Conservation (phyloP, 2,329 filamentous ascomycete genomes). For the Pyrenophora tritici-repentis region DNA sequence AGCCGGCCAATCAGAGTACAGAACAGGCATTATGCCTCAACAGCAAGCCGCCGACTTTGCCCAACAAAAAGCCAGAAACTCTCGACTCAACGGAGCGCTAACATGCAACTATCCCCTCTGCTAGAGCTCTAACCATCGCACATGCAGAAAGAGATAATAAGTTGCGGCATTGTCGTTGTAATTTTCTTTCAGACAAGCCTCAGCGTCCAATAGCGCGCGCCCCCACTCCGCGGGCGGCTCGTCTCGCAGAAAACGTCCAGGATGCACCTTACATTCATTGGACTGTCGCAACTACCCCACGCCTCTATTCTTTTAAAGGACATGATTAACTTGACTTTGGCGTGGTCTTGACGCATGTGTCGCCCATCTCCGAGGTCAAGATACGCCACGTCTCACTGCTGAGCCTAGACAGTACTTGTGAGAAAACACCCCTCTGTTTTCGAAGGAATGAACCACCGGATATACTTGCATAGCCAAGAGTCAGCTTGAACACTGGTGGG, state of each 20-base stretch:
- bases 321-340: no score
- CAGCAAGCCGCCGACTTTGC: slow-evolving; percentile 35
- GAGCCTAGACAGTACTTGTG: no score
- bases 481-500: no score
- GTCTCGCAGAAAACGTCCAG: slow-evolving; percentile 21
- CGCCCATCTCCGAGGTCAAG: no score
- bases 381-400: no score
- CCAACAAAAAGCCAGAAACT: slow-evolving; percentile 27
- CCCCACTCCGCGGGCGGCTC: slow-evolving; percentile 21
- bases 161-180: neutral
- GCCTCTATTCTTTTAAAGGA: neutral
- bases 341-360: no score
- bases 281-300: neutral
- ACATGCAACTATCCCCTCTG: slow-evolving; percentile 1
- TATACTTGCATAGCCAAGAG: no score
- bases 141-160: neutral
- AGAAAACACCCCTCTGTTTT: no score
- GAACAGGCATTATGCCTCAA: slow-evolving; percentile 23
- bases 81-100: slow-evolving; percentile 24
- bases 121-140: neutral
- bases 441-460: no score
- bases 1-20: slow-evolving; percentile 31
- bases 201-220: slow-evolving; percentile 8
- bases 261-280: slow-evolving; percentile 7
- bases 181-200: neutral